Percentiles rank a stretch among this genome's conserved stretches.
These are phyloP conservation scores for Collariella sp. DNA, from an alignment of 495 filamentous ascomycete genomes.

Conservation along the genomic window DNA sequence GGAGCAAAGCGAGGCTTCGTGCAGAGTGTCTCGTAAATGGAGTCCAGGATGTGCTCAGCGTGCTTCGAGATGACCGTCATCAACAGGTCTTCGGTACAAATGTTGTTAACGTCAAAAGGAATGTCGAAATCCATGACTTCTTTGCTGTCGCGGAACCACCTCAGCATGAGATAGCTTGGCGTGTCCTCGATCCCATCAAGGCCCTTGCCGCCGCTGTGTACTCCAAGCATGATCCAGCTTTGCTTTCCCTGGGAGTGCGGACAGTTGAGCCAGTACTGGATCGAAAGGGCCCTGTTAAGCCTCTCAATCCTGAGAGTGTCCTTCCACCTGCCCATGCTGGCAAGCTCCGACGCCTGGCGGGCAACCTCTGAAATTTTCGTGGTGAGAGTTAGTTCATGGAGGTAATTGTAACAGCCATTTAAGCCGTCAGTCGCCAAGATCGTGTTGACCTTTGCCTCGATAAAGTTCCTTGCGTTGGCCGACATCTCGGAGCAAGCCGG, in stretches of 20 bases:
- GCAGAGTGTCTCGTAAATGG: constrained; percentile 50
- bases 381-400: constrained; percentile 79
- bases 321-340: constrained; percentile 56
- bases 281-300: constrained; percentile 65
- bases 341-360: constrained; percentile 64
- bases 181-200: constrained; percentile 25
- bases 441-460: constrained; percentile 65
- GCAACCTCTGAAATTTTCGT: constrained; percentile 75
- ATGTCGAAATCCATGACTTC: constrained; percentile 60
- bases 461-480: constrained; percentile 46
- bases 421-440: constrained; percentile 57
- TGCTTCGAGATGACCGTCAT: constrained; percentile 69
- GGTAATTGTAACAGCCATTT: constrained; percentile 66
- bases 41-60: constrained; percentile 53
- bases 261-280: constrained; percentile 81
- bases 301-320: constrained; percentile 64
- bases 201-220: constrained; percentile 57
- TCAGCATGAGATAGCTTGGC: constrained; percentile 49
- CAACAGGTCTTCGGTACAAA: constrained; percentile 66
- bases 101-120: constrained; percentile 51
- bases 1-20: constrained; percentile 49
- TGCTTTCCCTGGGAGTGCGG: constrained; percentile 48
- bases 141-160: constrained; percentile 78
- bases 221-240: constrained; percentile 85
- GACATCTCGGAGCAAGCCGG: constrained; percentile 55